Conservation (phyloP, 495 filamentous ascomycete species). For the Halenospora varia region DNA sequence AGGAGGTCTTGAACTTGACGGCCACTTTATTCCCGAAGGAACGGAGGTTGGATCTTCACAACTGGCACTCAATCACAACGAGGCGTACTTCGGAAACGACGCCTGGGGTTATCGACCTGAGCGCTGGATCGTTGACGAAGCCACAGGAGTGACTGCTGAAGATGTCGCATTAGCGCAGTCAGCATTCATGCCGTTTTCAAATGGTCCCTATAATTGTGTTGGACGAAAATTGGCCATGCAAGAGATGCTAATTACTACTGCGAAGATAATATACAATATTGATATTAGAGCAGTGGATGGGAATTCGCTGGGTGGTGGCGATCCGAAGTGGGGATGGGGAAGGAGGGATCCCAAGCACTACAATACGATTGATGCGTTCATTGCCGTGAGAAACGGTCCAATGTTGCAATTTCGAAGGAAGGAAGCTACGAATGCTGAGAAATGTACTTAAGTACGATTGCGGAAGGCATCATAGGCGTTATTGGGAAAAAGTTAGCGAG, state of each 20-base stretch:
- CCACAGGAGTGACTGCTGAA: conserved; percentile 62
- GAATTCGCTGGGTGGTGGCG: not conserved
- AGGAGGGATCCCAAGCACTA: not conserved
- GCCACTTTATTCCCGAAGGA: conserved; percentile 20
- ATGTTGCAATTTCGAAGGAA: not conserved
- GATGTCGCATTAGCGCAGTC: conserved; percentile 56
- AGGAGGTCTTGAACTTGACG: conserved; percentile 42
- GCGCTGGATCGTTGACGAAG: conserved; percentile 32
- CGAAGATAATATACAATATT: not conserved
- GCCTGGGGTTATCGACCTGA: conserved; percentile 41
- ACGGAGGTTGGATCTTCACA: conserved; percentile 47
- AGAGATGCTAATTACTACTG: not conserved
- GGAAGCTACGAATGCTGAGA: not conserved
- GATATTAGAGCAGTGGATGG: not conserved
- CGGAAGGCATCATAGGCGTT: no score
- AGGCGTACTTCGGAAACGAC: conserved; percentile 38
- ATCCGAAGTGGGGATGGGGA: not conserved
- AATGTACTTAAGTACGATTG: no score
- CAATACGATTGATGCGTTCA: not conserved
- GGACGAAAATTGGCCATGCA: not conserved
- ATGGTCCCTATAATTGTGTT: not conserved
- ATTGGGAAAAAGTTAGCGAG: no score
- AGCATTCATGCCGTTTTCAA: not conserved
- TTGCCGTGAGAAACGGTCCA: not conserved
- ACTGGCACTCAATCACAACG: conserved; percentile 39